These are phyloP conservation scores for Triglochin maritima DNA, from an alignment of 106 monocot species.

Conservation along the genomic window DNA sequence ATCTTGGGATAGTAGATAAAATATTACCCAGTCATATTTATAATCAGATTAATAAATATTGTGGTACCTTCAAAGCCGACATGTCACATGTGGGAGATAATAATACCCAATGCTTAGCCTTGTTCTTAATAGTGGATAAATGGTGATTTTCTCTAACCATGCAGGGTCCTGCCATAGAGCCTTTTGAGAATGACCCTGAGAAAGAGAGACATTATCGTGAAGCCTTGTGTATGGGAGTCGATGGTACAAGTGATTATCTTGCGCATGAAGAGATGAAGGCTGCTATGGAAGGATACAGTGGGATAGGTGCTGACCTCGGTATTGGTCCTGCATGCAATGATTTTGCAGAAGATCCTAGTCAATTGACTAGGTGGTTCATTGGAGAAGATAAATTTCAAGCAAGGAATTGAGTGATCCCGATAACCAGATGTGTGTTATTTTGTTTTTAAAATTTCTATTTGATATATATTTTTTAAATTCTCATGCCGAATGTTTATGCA, in stretches of 20 bases:
- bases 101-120: no score
- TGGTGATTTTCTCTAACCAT: not conserved
- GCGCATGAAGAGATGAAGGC: conserved; percentile 58
- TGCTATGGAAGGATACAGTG: conserved; percentile 41
- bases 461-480: not conserved
- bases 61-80: no score
- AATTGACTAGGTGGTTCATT: conserved; percentile 64
- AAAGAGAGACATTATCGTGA: conserved; percentile 46
- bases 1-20: no score
- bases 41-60: no score
- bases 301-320: conserved; percentile 67
- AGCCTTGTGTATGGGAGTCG: conserved; percentile 35
- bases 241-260: conserved; percentile 17
- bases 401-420: conserved; percentile 1
- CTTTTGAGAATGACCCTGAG: conserved; percentile 50
- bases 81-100: no score
- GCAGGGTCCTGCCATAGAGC: conserved; percentile 69
- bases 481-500: not conserved
- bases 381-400: conserved; percentile 50
- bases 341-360: conserved; percentile 40
- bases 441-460: not conserved
- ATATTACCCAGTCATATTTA: no score
- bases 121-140: no score
- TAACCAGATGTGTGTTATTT: no score
- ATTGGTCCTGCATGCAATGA: conserved; percentile 31